Evolutionary conservation across 495 filamentous ascomycete genomes (phyloP).

Genomic region (Geoglossum glabrum): DNA sequence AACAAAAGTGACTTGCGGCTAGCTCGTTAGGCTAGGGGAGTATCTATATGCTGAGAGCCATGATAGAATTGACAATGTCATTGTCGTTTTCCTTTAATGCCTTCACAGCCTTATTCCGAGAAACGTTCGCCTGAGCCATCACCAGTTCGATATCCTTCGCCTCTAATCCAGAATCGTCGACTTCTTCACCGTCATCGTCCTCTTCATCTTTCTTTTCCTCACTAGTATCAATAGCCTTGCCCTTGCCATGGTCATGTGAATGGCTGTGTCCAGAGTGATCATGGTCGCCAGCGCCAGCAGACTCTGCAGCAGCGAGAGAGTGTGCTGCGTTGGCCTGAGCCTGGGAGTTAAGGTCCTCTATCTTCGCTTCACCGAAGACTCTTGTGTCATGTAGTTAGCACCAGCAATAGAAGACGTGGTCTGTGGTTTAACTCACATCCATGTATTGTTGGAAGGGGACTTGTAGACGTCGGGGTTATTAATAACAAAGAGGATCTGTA

Average conservation of each 20-base stretch:
- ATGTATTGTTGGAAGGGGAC: conserved; percentile 94
- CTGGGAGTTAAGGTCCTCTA: conserved; percentile 95
- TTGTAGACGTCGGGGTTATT: conserved; percentile 99
- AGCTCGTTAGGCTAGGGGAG: not conserved
- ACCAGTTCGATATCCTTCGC: conserved; percentile 98
- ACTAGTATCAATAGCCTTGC: conserved; percentile 46
- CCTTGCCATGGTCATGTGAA: conserved; percentile 43
- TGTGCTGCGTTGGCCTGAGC: conserved; percentile 87
- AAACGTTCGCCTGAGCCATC: conserved; percentile 93
- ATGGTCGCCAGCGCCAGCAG: conserved; percentile 36
- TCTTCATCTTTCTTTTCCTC: conserved; percentile 72
- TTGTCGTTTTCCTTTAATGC: conserved; percentile 98
- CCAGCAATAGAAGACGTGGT: not conserved
- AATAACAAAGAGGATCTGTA: conserved; percentile 94
- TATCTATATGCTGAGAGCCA: conserved; percentile 86
- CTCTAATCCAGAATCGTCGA: conserved; percentile 82
- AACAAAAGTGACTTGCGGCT: not conserved
- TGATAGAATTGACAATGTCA: conserved; percentile 99
- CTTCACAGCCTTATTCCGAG: conserved; percentile 94
- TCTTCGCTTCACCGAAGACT: conserved; percentile 99
- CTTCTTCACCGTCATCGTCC: conserved; percentile 89
- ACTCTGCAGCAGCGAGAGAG: conserved; percentile 59
- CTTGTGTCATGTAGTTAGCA: conserved; percentile 24
- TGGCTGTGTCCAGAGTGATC: conserved; percentile 40
- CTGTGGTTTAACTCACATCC: conserved; percentile 56